Percentiles rank a stretch among this genome's conserved stretches.
phyloP scores from a whole-genome alignment of 2,329 filamentous ascomycete genomes.

The Lithohypha guttulata region DNA sequence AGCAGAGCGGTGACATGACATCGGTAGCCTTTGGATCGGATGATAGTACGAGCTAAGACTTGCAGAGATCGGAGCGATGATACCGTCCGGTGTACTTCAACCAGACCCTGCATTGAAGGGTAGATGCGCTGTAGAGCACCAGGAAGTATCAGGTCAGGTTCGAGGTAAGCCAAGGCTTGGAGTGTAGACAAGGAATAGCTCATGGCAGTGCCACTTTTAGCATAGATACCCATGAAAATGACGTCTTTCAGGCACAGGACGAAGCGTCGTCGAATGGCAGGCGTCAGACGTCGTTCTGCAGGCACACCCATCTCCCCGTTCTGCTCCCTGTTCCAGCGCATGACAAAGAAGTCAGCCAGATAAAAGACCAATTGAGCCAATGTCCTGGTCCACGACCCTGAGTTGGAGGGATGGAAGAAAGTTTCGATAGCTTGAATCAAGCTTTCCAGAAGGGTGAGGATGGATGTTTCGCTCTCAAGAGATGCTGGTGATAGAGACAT shows the following conservation, averaged over 20 bases:
- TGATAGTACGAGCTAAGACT: conserved; percentile 83
- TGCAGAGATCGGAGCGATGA: conserved; percentile 87
- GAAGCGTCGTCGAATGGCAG: conserved; percentile 75
- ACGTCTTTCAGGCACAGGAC: conserved; percentile 83
- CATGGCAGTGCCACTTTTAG: conserved; percentile 85
- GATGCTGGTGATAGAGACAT: conserved; percentile 85
- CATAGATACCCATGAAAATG: conserved; percentile 95
- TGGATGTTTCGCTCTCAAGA: conserved; percentile 63
- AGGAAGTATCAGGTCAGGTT: conserved; percentile 82
- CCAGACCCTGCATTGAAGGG: conserved; percentile 87
- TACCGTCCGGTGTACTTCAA: conserved; percentile 92
- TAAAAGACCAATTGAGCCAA: conserved; percentile 86
- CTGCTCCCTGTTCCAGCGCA: conserved; percentile 92
- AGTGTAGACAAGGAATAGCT: conserved; percentile 84
- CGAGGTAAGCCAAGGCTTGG: conserved; percentile 78
- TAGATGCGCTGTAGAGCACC: conserved; percentile 94
- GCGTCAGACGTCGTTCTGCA: conserved; percentile 64
- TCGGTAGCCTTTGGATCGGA: conserved; percentile 86
- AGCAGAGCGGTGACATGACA: conserved; percentile 91
- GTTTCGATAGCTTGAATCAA: conserved; percentile 92
- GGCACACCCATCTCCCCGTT: conserved; percentile 86
- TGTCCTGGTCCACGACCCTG: conserved; percentile 81
- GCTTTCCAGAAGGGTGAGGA: conserved; percentile 76
- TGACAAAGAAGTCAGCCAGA: conserved; percentile 89
- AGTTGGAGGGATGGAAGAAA: conserved; percentile 97